These are phyloP conservation scores for Amniculicola lignicola DNA, from an alignment of 495 filamentous ascomycete genomes.

Conservation along the genomic window DNA sequence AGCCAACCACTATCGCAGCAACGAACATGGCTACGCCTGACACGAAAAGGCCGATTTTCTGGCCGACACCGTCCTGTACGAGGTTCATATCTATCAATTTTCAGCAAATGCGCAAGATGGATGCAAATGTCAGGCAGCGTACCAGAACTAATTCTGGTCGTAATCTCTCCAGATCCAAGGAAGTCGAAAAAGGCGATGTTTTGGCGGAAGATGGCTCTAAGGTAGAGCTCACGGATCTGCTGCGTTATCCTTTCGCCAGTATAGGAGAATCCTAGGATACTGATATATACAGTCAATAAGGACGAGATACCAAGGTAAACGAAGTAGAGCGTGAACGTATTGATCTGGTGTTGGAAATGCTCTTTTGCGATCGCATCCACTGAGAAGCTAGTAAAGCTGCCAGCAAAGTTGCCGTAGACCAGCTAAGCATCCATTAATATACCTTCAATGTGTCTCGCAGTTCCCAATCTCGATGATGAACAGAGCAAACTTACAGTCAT, in stretches of 20 bases:
- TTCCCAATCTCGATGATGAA: neutral
- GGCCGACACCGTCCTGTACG: slow-evolving; percentile 48
- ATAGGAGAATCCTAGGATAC: slow-evolving; percentile 88
- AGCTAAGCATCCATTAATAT: no score
- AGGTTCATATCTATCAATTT: slow-evolving; percentile 56
- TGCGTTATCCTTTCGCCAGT: slow-evolving; percentile 83
- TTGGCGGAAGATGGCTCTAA: slow-evolving; percentile 78
- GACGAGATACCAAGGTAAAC: slow-evolving; percentile 83
- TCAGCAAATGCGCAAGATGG: slow-evolving; percentile 11
- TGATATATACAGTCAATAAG: slow-evolving; percentile 75
- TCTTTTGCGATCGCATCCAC: neutral
- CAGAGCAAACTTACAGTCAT: slow-evolving; percentile 23
- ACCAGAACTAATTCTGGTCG: slow-evolving; percentile 77
- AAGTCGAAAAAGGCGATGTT: slow-evolving; percentile 94
- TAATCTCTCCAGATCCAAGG: slow-evolving; percentile 86
- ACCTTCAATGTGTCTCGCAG: no score
- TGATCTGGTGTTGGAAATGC: slow-evolving; percentile 28
- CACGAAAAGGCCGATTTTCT: slow-evolving; percentile 39
- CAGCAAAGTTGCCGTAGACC: slow-evolving; percentile 31
- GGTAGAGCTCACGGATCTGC: slow-evolving; percentile 81
- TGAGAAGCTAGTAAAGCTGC: slow-evolving; percentile 24
- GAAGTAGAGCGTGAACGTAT: slow-evolving; percentile 68
- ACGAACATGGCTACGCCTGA: slow-evolving; percentile 37
- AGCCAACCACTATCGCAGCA: slow-evolving; percentile 40
- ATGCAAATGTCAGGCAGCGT: neutral